Percentiles rank a stretch among this genome's conserved stretches.
Conservation (phyloP, 768 basidiomycete species). For the Cantharellus anzutake region DNA sequence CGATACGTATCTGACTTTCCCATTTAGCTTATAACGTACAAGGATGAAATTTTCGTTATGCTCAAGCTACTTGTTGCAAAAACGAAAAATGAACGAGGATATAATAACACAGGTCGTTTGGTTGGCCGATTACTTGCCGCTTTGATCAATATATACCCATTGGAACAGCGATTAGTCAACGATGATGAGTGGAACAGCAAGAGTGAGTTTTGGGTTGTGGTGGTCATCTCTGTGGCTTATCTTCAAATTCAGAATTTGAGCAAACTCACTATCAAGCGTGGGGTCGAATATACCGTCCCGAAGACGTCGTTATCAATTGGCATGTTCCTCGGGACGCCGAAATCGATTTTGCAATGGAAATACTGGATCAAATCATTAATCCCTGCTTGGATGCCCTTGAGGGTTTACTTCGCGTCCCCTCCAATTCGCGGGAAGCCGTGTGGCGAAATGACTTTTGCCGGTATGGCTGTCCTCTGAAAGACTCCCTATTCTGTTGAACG, state of each 20-base stretch:
- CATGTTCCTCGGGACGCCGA: slow-evolving; percentile 59
- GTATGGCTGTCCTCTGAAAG: slow-evolving; percentile 18
- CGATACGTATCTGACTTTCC: background rate
- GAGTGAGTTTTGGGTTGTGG: slow-evolving; percentile 26
- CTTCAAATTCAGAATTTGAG: slow-evolving; percentile 33
- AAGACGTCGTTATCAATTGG: slow-evolving; percentile 77
- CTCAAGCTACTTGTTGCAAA: slow-evolving; percentile 50
- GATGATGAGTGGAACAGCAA: slow-evolving; percentile 57
- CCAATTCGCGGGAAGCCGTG: slow-evolving; percentile 38
- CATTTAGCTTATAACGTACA: slow-evolving; percentile 49
- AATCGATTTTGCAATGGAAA: slow-evolving; percentile 58
- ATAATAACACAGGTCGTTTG: slow-evolving; percentile 58
- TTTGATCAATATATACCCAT: slow-evolving; percentile 53
- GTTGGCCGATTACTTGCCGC: slow-evolving; percentile 59
- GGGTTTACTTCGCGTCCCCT: slow-evolving; percentile 31
- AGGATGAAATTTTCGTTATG: slow-evolving; percentile 40
- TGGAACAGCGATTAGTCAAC: slow-evolving; percentile 68
- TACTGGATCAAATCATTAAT: slow-evolving; percentile 46
- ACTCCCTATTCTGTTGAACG: background rate
- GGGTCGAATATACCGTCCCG: slow-evolving; percentile 60
- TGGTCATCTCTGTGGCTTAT: slow-evolving; percentile 7
- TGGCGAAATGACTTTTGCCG: slow-evolving; percentile 74
- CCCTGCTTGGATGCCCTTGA: slow-evolving; percentile 56
- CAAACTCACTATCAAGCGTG: slow-evolving; percentile 45
- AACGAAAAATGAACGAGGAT: slow-evolving; percentile 78